phyloP scores from a whole-genome alignment of 2,329 filamentous ascomycete species.

The Magnaporthales sp. region DNA sequence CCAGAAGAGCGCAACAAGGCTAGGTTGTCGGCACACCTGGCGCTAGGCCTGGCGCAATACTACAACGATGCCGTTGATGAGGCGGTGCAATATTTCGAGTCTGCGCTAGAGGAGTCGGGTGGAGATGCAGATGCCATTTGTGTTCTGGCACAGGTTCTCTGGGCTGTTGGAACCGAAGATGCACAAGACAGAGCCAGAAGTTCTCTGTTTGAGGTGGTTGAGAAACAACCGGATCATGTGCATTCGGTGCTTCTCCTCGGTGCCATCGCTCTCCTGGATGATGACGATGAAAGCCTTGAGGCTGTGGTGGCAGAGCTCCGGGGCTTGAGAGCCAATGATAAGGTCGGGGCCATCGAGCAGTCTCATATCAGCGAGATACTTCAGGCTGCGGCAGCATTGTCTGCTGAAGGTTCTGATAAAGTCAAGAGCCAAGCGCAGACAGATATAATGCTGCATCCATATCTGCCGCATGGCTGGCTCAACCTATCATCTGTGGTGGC shows the following conservation, averaged over 20 bases:
- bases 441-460: slow-evolving; percentile 73
- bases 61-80: slow-evolving; percentile 56
- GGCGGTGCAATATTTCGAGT: slow-evolving; percentile 71
- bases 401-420: slow-evolving; percentile 30
- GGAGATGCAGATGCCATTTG: slow-evolving; percentile 76
- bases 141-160: slow-evolving; percentile 81
- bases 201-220: slow-evolving; percentile 72
- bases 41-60: slow-evolving; percentile 75
- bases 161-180: slow-evolving; percentile 73
- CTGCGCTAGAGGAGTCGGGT: slow-evolving; percentile 69
- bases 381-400: slow-evolving; percentile 59
- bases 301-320: slow-evolving; percentile 75
- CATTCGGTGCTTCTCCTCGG: slow-evolving; percentile 75
- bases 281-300: slow-evolving; percentile 68
- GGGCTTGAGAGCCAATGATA: slow-evolving; percentile 58
- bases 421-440: slow-evolving; percentile 56
- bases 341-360: slow-evolving; percentile 54
- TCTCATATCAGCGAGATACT: slow-evolving; percentile 66
- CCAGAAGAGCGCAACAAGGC: slow-evolving; percentile 58
- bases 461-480: slow-evolving; percentile 73
- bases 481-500: slow-evolving; percentile 47
- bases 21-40: slow-evolving; percentile 77
- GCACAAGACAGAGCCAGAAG: slow-evolving; percentile 70
- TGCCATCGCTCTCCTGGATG: slow-evolving; percentile 72
- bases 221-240: slow-evolving; percentile 65